Evolutionary conservation across 148 eudicot genomes (phyloP).

Genomic region (Silene latifolia): DNA sequence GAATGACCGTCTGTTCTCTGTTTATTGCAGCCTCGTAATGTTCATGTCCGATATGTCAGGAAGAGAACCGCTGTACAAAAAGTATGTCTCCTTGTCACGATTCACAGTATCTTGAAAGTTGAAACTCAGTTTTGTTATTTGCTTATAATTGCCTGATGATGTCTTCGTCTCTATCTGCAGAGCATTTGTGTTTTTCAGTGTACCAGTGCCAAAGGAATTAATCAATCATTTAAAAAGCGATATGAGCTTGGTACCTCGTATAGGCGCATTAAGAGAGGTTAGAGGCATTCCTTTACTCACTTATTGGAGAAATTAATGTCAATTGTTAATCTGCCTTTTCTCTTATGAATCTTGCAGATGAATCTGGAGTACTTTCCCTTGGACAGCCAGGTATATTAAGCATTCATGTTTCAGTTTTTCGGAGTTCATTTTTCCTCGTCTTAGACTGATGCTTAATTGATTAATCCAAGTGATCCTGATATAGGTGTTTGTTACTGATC

Average conservation of each 20-base stretch:
- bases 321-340: slow-evolving; percentile 8
- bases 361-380: slow-evolving; percentile 91
- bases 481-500: slow-evolving; percentile 80
- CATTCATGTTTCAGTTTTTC: slow-evolving; percentile 8
- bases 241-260: slow-evolving; percentile 88
- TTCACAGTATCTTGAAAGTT: background rate
- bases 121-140: slow-evolving; percentile 6
- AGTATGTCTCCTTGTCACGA: slow-evolving; percentile 42
- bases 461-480: slow-evolving; percentile 15
- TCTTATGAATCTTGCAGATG: slow-evolving; percentile 59
- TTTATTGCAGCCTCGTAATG: slow-evolving; percentile 80
- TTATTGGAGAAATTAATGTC: background rate
- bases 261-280: slow-evolving; percentile 97
- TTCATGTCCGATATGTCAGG: slow-evolving; percentile 99
- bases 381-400: slow-evolving; percentile 71
- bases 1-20: too few species aligned
- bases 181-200: slow-evolving; percentile 86
- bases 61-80: slow-evolving; percentile 95
- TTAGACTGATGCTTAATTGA: background rate
- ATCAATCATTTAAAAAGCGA: slow-evolving; percentile 79
- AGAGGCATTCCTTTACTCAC: slow-evolving; percentile 12
- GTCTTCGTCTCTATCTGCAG: slow-evolving; percentile 36
- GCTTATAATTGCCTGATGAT: slow-evolving; percentile 17
- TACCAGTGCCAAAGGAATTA: slow-evolving; percentile 74
- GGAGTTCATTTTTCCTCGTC: background rate